Evolutionary conservation across 2,329 filamentous ascomycete genomes (phyloP), one percentile per base, ranked within the genome.

Genomic region (Calonectria multiphialidica): DNA sequence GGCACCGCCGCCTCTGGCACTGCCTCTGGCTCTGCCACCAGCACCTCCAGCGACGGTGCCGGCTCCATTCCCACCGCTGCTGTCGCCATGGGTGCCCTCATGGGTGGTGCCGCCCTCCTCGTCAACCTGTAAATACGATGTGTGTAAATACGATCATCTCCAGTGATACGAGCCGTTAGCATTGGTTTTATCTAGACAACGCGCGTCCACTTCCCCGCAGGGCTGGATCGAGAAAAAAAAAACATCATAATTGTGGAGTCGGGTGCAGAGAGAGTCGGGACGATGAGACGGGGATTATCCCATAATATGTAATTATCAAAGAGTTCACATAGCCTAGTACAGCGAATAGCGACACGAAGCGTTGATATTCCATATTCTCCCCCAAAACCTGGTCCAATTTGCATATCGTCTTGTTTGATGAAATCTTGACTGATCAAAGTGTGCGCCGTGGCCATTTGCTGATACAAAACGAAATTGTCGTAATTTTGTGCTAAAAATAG

Each of bases 71-170:
- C 68, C 68, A 71, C 68, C 21, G 68, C 68, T 5, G 68, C 35
- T 8, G 28, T 71, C 7, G 68, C 68, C 12, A 66, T 71, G 63
- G 68, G 68, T 3, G 68, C 68, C 33, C 68, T 71, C 44, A 47
- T 71, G 55, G 68, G 68, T 35, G 68, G 68, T 55, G 68, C 68
- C 16, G 68, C 68, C 25, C 35, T 66, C 16, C 68, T 71, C 16
- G 50, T 55, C 63, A 71, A 71, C 68, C 37, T 71, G 63, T 71
- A 66, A 55, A 63, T 7, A 30, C 13, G 33, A 57, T 10, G 10
- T 15, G 47, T 50, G 28, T 30, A 30, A 30, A 30, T 30, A 30
- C 49, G 18, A 16, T 50, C 8, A 9, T 25, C 28, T 33, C 40
- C 21, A 40, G 15, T 30, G 62, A 53, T 50, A 47, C 66, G 44